These are phyloP conservation scores for Alternaria triticimaculans DNA, from an alignment of 2,329 filamentous ascomycete genomes.

Conservation along the genomic window DNA sequence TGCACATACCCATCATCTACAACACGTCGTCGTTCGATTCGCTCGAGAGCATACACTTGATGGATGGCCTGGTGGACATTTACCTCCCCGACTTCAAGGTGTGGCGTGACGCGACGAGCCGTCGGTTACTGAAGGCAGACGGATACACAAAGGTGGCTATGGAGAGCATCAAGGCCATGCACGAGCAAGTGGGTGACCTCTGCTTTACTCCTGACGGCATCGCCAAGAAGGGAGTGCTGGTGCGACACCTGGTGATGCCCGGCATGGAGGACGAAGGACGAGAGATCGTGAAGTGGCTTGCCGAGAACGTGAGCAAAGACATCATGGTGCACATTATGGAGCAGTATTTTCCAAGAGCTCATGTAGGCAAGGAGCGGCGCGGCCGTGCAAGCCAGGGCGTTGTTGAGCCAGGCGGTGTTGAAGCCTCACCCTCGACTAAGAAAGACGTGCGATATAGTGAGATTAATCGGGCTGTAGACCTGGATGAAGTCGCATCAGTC, in stretches of 20 bases:
- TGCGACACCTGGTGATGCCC: constrained; percentile 86
- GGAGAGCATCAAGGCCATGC: constrained; percentile 82
- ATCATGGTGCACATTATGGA: constrained; percentile 89
- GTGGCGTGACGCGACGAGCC: constrained; percentile 71
- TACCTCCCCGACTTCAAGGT: constrained; percentile 91
- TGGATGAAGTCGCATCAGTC: constrained; percentile 70
- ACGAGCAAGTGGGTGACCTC: constrained; percentile 80
- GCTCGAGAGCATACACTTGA: constrained; percentile 70
- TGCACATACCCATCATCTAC: constrained; percentile 78
- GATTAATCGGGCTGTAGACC: constrained; percentile 74
- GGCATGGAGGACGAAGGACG: constrained; percentile 75
- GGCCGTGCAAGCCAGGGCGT: constrained; percentile 35
- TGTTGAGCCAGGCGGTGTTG: constrained; percentile 37
- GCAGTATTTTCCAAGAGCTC: constrained; percentile 80
- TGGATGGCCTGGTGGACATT: constrained; percentile 83
- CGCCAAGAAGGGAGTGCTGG: constrained; percentile 76
- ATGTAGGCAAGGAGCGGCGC: constrained; percentile 73
- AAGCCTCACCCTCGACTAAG: constrained; percentile 31
- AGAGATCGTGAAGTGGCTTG: constrained; percentile 78
- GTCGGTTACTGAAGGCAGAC: constrained; percentile 76
- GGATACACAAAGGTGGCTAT: constrained; percentile 74
- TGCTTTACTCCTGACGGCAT: constrained; percentile 83
- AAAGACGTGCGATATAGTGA: constrained; percentile 72
- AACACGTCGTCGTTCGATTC: constrained; percentile 86
- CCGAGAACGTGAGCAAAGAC: constrained; percentile 73